Evolutionary conservation across 2,329 filamentous ascomycete genomes (phyloP).

Genomic region (Penicillium sp.): DNA sequence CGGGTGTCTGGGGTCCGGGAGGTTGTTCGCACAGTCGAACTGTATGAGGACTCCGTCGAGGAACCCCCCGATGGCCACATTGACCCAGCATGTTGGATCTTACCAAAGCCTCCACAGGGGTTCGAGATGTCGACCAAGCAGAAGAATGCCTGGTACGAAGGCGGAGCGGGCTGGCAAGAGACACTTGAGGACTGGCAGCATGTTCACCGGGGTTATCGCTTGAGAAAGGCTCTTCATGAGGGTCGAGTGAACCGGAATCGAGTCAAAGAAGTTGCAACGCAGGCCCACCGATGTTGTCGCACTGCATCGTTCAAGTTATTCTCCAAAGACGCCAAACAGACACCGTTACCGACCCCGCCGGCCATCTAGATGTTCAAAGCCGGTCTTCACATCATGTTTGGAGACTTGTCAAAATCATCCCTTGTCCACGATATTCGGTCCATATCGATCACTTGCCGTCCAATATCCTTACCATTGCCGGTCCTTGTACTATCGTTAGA

Average conservation of each 20-base stretch:
- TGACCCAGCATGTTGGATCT: constrained; percentile 42
- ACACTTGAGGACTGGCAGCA: constrained; percentile 41
- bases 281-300: constrained; percentile 22
- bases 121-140: constrained; percentile 37
- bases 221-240: constrained; percentile 37
- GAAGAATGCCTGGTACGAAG: constrained; percentile 40
- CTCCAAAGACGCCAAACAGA: neutral
- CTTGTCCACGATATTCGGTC: too few species aligned
- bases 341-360: too few species aligned
- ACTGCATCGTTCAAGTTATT: constrained; percentile 14
- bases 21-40: constrained; percentile 29
- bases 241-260: constrained; percentile 37
- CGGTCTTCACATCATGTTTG: too few species aligned
- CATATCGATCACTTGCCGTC: constrained; percentile 6
- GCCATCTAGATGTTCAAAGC: too few species aligned
- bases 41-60: constrained; percentile 39
- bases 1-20: constrained; percentile 30
- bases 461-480: constrained; percentile 16
- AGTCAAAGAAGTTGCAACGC: constrained; percentile 28
- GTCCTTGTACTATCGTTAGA: constrained; percentile 13
- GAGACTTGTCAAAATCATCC: too few species aligned
- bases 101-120: constrained; percentile 42
- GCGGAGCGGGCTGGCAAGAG: constrained; percentile 41
- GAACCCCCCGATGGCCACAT: constrained; percentile 39
- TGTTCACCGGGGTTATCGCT: constrained; percentile 35